These are phyloP conservation scores for Ogataea neopini DNA, from an alignment of 805 yeast genomes.

Conservation along the genomic window DNA sequence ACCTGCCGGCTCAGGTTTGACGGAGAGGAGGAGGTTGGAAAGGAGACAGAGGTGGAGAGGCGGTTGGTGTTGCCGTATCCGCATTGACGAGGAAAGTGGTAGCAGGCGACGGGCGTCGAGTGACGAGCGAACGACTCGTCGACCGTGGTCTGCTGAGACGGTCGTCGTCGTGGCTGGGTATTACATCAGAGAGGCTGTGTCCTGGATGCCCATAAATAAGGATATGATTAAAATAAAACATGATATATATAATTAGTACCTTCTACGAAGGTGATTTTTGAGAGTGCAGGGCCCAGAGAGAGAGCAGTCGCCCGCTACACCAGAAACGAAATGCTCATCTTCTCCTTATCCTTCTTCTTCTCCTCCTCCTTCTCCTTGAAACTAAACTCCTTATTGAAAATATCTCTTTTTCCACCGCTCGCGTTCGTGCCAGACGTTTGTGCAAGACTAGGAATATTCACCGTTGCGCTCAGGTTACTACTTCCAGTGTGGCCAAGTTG, in stretches of 20 bases:
- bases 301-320: constrained; percentile 10
- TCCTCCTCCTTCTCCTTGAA: constrained; percentile 17
- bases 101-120: no score
- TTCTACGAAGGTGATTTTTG: no score
- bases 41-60: constrained; percentile 91
- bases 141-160: no score
- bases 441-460: constrained; percentile 4
- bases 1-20: constrained; percentile 81
- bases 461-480: constrained; percentile 6
- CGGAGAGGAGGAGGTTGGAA: constrained; percentile 95
- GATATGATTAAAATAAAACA: no score
- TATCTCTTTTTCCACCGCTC: constrained; percentile 14
- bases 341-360: constrained; percentile 19
- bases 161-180: no score
- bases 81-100: no score
- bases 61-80: constrained; percentile 81
- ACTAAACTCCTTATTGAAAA: constrained; percentile 33
- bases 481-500: constrained; percentile 11
- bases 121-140: not conserved
- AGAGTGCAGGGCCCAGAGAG: no score
- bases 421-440: constrained; percentile 2
- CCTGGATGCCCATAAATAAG: no score
- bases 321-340: constrained; percentile 31
- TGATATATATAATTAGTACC: no score
- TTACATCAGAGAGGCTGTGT: no score